Percentiles rank a stretch among this genome's conserved stretches.
Conservation (phyloP, 2,329 filamentous ascomycete genomes). For the Plenodomus biglobosus region DNA sequence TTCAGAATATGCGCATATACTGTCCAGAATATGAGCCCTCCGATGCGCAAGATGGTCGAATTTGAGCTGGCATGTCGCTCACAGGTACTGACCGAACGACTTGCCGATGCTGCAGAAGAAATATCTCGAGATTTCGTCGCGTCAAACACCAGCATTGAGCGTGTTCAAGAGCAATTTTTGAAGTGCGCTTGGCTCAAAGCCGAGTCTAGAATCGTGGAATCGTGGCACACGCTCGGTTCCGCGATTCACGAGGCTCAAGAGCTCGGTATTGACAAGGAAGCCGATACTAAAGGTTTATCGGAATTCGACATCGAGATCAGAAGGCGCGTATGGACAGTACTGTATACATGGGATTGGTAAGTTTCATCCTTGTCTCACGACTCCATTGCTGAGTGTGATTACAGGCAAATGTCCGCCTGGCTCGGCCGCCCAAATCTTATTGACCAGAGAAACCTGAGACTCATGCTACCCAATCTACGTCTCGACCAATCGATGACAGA, state of each 20-base stretch:
- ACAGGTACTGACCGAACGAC: slow-evolving; percentile 45
- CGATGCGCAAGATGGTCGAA: slow-evolving; percentile 47
- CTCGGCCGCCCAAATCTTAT: slow-evolving; percentile 51
- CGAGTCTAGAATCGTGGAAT: slow-evolving; percentile 51
- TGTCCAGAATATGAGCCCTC: slow-evolving; percentile 46
- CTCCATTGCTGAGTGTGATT: not conserved
- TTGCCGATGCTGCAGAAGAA: slow-evolving; percentile 48
- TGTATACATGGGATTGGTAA: slow-evolving; percentile 55
- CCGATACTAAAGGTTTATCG: slow-evolving; percentile 37
- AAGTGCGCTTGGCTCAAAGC: slow-evolving; percentile 53
- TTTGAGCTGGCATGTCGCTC: slow-evolving; percentile 48
- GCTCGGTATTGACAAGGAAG: slow-evolving; percentile 48
- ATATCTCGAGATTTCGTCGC: slow-evolving; percentile 49
- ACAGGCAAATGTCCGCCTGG: slow-evolving; percentile 48
- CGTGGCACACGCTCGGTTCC: slow-evolving; percentile 52
- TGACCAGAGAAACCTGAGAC: slow-evolving; percentile 44
- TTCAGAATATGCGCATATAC: slow-evolving; percentile 52
- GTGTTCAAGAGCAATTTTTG: slow-evolving; percentile 55
- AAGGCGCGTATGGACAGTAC: slow-evolving; percentile 50
- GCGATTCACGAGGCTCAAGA: slow-evolving; percentile 54
- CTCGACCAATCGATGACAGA: slow-evolving; percentile 40
- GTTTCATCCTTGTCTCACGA: slow-evolving; percentile 1
- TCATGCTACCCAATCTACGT: slow-evolving; percentile 47
- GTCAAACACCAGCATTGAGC: slow-evolving; percentile 48
- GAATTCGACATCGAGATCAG: slow-evolving; percentile 54